Evolutionary conservation across 768 basidiomycete genomes (phyloP).

Genomic region (Vararia minispora): DNA sequence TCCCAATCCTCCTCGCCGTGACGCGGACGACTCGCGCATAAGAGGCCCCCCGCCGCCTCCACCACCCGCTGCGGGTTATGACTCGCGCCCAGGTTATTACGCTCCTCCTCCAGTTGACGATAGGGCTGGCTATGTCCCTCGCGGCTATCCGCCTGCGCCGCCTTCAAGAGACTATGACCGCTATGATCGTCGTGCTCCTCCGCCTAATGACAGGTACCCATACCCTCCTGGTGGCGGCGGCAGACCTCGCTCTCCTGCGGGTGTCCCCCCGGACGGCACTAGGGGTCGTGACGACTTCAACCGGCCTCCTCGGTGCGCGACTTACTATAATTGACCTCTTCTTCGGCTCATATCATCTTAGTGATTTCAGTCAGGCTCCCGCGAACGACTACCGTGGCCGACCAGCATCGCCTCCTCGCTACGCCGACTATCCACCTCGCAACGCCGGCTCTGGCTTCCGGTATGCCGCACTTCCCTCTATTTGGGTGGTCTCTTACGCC

Average conservation of each 20-base stretch:
- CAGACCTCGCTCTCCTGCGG: constrained; percentile 14
- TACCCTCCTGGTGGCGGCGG: no score
- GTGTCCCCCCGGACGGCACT: constrained; percentile 6
- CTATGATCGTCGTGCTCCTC: constrained; percentile 45
- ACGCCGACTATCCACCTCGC: constrained; percentile 17
- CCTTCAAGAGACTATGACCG: constrained; percentile 37
- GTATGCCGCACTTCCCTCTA: no score
- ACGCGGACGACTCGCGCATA: constrained; percentile 59
- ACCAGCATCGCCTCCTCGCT: constrained; percentile 16
- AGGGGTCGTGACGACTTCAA: constrained; percentile 24
- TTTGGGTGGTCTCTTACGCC: constrained; percentile 2
- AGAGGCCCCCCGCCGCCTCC: constrained; percentile 43
- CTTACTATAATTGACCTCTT: neutral
- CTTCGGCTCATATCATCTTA: neutral
- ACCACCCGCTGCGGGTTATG: constrained; percentile 46
- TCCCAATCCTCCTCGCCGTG: constrained; percentile 40
- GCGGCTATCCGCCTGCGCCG: constrained; percentile 44
- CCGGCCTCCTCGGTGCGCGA: constrained; percentile 9
- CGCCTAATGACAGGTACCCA: constrained; percentile 35
- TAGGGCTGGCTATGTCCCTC: constrained; percentile 38
- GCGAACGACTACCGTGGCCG: constrained; percentile 15
- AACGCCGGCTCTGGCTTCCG: constrained; percentile 10
- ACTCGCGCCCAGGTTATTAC: constrained; percentile 35
- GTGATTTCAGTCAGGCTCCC: constrained; percentile 8
- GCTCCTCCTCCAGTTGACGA: constrained; percentile 33